Evolutionary conservation across 495 filamentous ascomycete species (phyloP), one percentile per base, ranked within the genome.

Genomic region (Penicillium paxilli): DNA sequence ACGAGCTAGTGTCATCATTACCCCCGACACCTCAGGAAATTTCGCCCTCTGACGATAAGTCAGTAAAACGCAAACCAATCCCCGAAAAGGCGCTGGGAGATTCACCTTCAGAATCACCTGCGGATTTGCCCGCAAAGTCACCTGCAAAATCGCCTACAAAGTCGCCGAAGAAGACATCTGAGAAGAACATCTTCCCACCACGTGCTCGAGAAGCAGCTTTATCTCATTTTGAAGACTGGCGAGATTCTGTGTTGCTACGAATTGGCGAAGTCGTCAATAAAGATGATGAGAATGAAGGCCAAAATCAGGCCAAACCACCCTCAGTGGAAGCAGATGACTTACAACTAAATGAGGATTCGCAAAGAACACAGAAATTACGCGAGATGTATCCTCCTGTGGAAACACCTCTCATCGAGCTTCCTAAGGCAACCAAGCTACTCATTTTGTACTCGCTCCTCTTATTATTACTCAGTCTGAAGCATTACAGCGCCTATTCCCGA

Each of bases 401-500:
- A 55, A 79, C 73, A 0, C 65, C 73, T 21, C 65, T 82, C n/a
- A 52, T 61, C 1, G 50, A 67, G 4, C 67, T 80, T 24, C 66
- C 72, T 0, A 73, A 72, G 49, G 62, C 71, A 16, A 76, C 66
- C 38, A 69, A 67, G 41, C 64, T 76, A 24, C 68, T 82, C n/a
- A 76, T 82, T 46, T 64, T 82, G 12, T 77, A 81, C 54, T 83
- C 86, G 1, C 72, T 93, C 35, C 71, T 96, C 4, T 75, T 96
- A 7, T 68, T 96, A 19, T 59, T 93, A 21, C 75, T 96, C 19
- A 91, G 88, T 6, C 66, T 96, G n/a, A 86, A 94, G 64, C 82
- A 89, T 49, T 96, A 96, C 65, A 79, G 78, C 51, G 81, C 88
- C 9, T 84, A 88, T 47, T 91, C 91, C 5, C 82, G 91, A 16